Conservation (phyloP, 768 basidiomycete species). For the Amanita inopinata region DNA sequence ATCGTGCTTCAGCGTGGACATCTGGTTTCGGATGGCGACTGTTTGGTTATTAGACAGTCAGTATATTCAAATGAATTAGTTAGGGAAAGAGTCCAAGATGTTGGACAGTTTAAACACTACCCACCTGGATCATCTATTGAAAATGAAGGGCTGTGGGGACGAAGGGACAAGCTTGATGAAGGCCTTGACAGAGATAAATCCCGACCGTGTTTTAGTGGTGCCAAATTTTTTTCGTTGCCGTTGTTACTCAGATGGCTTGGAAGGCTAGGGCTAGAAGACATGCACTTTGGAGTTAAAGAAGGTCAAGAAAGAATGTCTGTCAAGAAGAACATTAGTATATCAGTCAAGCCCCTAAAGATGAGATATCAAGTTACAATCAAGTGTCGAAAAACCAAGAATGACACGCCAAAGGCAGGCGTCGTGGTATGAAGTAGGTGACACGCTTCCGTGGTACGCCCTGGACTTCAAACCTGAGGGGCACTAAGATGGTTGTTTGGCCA, state of each 20-base stretch:
- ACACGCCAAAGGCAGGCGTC: background rate
- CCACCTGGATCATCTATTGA: conserved; percentile 61
- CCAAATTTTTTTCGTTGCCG: conserved; percentile 16
- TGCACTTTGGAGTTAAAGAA: conserved; percentile 17
- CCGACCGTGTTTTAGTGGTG: conserved; percentile 22
- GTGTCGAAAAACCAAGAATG: background rate
- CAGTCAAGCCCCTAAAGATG: background rate
- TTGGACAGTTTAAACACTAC: conserved; percentile 15
- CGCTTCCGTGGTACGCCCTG: conserved; percentile 1
- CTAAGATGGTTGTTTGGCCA: conserved; percentile 7
- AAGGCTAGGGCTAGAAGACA: conserved; percentile 24
- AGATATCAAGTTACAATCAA: background rate
- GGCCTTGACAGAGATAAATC: conserved; percentile 31
- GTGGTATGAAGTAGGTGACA: background rate
- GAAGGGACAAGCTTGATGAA: conserved; percentile 33
- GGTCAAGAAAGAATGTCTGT: conserved; percentile 6
- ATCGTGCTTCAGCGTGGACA: conserved; percentile 73
- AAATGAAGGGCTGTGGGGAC: conserved; percentile 46
- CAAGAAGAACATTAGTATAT: background rate
- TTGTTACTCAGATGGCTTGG: conserved; percentile 9
- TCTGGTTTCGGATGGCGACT: conserved; percentile 73
- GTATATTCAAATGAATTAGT: conserved; percentile 4
- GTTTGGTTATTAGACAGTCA: conserved; percentile 15
- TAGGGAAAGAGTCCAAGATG: conserved; percentile 3
- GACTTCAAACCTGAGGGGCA: conserved; percentile 4